Conservation (phyloP, 2,329 filamentous ascomycete species). For the Xylariaceae sp. region DNA sequence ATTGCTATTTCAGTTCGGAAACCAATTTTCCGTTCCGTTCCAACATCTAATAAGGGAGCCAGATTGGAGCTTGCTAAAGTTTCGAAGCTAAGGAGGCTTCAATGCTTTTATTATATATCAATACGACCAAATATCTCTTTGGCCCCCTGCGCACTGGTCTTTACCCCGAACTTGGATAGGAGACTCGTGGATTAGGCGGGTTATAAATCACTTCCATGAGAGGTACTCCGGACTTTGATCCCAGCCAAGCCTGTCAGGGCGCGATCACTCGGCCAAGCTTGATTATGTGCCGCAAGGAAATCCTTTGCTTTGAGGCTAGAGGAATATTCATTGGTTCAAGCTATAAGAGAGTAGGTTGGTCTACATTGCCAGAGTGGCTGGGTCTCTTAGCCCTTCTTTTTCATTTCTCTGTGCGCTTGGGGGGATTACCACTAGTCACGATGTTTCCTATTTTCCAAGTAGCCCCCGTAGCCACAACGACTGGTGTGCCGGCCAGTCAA, state of each 20-base stretch:
- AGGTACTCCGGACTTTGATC: neutral
- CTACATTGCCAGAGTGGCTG: neutral
- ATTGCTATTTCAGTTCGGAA: neutral
- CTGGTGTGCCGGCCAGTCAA: neutral
- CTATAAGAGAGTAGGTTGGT: neutral
- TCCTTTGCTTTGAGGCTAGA: neutral
- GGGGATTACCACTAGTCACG: neutral
- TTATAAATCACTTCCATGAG: neutral
- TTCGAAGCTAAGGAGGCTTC: too few species aligned
- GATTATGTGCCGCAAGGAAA: neutral
- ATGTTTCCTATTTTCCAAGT: too few species aligned
- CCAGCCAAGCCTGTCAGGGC: neutral
- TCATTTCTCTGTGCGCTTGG: neutral
- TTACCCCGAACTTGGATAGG: neutral
- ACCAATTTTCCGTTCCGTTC: too few species aligned
- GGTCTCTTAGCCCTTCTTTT: neutral
- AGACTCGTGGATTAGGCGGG: neutral
- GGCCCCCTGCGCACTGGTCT: too few species aligned
- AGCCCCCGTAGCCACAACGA: neutral
- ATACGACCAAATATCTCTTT: neutral
- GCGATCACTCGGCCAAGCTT: neutral
- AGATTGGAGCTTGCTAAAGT: too few species aligned
- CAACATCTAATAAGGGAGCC: too few species aligned
- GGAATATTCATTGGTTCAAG: neutral
- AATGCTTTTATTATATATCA: neutral